phyloP scores from a whole-genome alignment of 371 early-diverging fungal genomes.

The Rhizopus sp. region DNA sequence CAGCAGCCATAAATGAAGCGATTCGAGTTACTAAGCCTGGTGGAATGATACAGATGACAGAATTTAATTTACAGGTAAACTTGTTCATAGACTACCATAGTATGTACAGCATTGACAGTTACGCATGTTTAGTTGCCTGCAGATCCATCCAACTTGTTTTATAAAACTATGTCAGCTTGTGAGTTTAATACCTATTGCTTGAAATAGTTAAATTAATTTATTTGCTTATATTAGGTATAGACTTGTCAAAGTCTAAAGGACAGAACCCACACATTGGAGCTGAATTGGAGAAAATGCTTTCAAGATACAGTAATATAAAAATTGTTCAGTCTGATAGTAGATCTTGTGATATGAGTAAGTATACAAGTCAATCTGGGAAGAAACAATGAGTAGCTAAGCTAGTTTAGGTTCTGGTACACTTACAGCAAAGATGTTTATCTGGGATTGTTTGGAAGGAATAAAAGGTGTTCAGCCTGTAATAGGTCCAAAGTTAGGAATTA shows the following conservation, averaged over 20 bases:
- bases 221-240: too few species aligned
- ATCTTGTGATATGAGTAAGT: constrained; percentile 28
- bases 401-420: constrained; percentile 12
- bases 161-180: too few species aligned
- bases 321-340: constrained; percentile 19
- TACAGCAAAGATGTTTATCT: constrained; percentile 25
- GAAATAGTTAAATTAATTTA: too few species aligned
- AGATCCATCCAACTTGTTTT: background rate
- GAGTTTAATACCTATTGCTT: too few species aligned
- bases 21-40: constrained; percentile 21
- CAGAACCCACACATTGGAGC: constrained; percentile 27
- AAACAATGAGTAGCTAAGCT: constrained; percentile 2
- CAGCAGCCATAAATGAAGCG: constrained; percentile 13
- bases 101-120: background rate
- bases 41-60: constrained; percentile 13
- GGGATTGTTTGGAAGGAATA: constrained; percentile 24
- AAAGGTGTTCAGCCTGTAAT: constrained; percentile 18
- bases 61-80: constrained; percentile 9
- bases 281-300: constrained; percentile 12
- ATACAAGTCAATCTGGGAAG: background rate
- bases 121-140: background rate
- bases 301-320: constrained; percentile 11
- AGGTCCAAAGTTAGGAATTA: constrained; percentile 16
- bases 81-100: background rate
- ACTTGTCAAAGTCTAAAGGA: constrained; percentile 11